A percentile compares a stretch with the other conserved stretches of the same genome.
Evolutionary conservation across 495 filamentous ascomycete genomes (phyloP).

Genomic region (Penicillium canescens): DNA sequence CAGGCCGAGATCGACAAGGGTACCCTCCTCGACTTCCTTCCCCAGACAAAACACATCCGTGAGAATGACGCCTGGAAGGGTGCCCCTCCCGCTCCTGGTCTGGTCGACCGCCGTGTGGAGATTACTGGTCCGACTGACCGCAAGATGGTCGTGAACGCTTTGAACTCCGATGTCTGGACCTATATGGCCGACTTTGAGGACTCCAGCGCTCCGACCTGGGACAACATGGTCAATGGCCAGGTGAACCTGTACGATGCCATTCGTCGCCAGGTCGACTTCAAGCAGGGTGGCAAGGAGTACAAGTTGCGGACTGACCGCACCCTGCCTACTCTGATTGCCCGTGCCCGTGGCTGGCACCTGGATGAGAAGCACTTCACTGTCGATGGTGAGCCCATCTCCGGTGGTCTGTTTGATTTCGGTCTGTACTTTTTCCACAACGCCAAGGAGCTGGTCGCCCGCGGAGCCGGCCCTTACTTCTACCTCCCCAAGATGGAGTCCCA

Average conservation of each 20-base stretch:
- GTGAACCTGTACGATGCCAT: constrained; percentile 98
- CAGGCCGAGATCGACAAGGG: constrained; percentile 96
- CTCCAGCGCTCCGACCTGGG: constrained; percentile 96
- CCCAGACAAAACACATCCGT: constrained; percentile 94
- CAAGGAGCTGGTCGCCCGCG: constrained; percentile 78
- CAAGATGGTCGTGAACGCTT: constrained; percentile 98
- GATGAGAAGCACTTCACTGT: constrained; percentile 99
- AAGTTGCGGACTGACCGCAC: constrained; percentile 86
- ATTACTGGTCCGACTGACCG: constrained; percentile 97
- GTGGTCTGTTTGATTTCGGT: constrained; percentile 94
- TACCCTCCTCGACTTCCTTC: constrained; percentile 88
- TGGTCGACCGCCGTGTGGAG: constrained; percentile 95
- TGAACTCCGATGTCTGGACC: constrained; percentile 97
- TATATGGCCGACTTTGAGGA: constrained; percentile 99
- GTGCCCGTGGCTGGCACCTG: constrained; percentile 90
- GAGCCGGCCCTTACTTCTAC: constrained; percentile 96
- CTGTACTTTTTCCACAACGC: constrained; percentile 99
- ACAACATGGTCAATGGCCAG: constrained; percentile 99
- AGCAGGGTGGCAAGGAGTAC: constrained; percentile 92
- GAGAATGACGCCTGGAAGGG: constrained; percentile 94
- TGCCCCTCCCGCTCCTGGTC: constrained; percentile 86
- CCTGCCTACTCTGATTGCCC: constrained; percentile 81
- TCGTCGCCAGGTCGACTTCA: constrained; percentile 94
- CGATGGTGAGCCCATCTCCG: constrained; percentile 93
- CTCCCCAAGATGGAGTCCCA: constrained; percentile 99